Conservation (phyloP, 2,329 filamentous ascomycete genomes). For the Aspergillus sp. region DNA sequence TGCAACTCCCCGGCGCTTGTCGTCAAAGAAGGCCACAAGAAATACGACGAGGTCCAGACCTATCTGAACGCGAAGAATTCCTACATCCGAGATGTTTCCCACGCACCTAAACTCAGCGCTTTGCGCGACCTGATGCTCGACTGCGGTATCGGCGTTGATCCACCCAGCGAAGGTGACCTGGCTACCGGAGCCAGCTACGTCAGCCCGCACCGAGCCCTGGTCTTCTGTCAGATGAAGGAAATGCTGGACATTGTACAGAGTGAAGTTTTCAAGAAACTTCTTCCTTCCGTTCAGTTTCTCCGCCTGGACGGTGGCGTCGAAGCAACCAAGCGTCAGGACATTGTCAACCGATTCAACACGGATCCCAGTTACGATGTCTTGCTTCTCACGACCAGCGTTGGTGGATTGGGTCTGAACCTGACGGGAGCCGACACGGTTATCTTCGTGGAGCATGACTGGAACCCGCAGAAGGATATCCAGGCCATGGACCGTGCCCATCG, state of each 20-base stretch:
- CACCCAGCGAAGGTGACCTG: constrained; percentile 53
- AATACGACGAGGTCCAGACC: constrained; percentile 84
- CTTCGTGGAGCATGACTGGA: constrained; percentile 99
- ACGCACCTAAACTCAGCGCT: constrained; percentile 90
- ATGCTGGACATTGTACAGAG: constrained; percentile 99
- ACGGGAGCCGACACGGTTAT: constrained; percentile 98
- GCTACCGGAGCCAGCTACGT: constrained; percentile 72
- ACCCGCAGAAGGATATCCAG: constrained; percentile 96
- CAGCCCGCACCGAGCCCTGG: constrained; percentile 89
- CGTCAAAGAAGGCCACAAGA: constrained; percentile 87
- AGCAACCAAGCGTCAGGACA: constrained; percentile 89
- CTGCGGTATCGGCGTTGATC: constrained; percentile 86
- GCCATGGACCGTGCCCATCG: constrained; percentile 98
- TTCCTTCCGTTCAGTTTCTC: constrained; percentile 90
- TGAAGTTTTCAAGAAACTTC: constrained; percentile 82
- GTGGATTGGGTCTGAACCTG: constrained; percentile 89
- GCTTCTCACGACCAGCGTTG: constrained; percentile 90
- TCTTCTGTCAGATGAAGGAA: constrained; percentile 99
- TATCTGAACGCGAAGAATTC: constrained; percentile 77
- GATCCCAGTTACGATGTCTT: constrained; percentile 96
- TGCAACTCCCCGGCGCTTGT: constrained; percentile 97
- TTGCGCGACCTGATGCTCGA: constrained; percentile 94
- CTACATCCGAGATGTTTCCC: constrained; percentile 76
- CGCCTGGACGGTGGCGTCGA: constrained; percentile 94
- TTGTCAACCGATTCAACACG: constrained; percentile 98